These are phyloP conservation scores for Mycena amicta DNA, from an alignment of 768 basidiomycete genomes.

Conservation along the genomic window DNA sequence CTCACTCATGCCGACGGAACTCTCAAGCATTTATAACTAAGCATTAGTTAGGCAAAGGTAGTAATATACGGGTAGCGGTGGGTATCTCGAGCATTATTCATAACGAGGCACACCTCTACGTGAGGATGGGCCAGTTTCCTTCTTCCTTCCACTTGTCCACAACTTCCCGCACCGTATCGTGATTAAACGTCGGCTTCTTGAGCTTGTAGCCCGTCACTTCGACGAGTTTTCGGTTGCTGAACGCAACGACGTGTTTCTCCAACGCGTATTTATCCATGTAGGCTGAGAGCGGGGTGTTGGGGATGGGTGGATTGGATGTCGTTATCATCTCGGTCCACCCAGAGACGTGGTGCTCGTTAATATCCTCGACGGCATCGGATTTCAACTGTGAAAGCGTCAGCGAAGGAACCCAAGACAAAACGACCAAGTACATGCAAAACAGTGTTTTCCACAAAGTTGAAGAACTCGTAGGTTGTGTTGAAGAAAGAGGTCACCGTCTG, in stretches of 20 bases:
- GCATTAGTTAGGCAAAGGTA: neutral
- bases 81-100: neutral
- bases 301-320: constrained; percentile 69
- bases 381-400: constrained; percentile 46
- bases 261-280: constrained; percentile 80
- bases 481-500: constrained; percentile 70
- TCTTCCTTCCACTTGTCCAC: constrained; percentile 83
- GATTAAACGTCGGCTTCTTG: constrained; percentile 61
- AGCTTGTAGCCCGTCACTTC: constrained; percentile 70
- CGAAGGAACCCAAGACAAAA: neutral
- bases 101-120: neutral
- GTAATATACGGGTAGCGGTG: constrained; percentile 1
- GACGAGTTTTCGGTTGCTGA: constrained; percentile 75
- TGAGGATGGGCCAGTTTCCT: constrained; percentile 54
- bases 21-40: neutral
- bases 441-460: constrained; percentile 68
- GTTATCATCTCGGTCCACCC: constrained; percentile 84
- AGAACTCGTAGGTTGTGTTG: constrained; percentile 80
- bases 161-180: constrained; percentile 64
- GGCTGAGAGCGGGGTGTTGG: constrained; percentile 70
- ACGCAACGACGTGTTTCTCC: constrained; percentile 68
- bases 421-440: constrained; percentile 61
- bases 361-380: constrained; percentile 77
- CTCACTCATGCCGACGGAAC: no score
- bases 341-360: constrained; percentile 81